phyloP scores from a whole-genome alignment of 2,329 filamentous ascomycete species.

The Paramyrothecium sp. region DNA sequence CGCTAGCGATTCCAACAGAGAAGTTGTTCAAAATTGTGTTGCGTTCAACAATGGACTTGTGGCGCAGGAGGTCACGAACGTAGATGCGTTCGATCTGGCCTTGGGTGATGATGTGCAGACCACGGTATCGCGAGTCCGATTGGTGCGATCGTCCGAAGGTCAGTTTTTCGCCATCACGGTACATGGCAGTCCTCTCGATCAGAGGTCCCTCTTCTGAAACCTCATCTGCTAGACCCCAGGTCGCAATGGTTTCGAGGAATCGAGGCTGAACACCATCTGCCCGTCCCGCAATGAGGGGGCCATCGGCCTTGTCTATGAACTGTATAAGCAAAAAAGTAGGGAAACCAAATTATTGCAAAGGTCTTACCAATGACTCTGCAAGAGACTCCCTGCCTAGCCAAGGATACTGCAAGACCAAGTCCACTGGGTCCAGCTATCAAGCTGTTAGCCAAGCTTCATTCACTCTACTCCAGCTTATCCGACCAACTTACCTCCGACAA shows the following conservation, averaged over 20 bases:
- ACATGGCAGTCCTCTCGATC: conserved; percentile 25
- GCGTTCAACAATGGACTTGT: conserved; percentile 28
- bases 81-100: conserved; percentile 29
- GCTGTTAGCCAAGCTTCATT: neutral
- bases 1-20: conserved; percentile 1
- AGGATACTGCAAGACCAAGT: conserved; percentile 24
- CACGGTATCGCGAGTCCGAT: conserved; percentile 28
- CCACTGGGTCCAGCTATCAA: conserved; percentile 27
- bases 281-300: conserved; percentile 22
- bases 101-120: conserved; percentile 1
- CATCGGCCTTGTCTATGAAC: conserved; percentile 23
- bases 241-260: conserved; percentile 7
- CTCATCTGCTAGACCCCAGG: conserved; percentile 20
- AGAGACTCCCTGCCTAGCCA: conserved; percentile 27
- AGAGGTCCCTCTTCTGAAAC: conserved; percentile 29
- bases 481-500: conserved; percentile 24
- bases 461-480: neutral
- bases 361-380: conserved; percentile 30
- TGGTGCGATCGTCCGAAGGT: conserved; percentile 21
- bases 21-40: conserved; percentile 17
- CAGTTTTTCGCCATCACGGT: conserved; percentile 25
- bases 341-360: neutral
- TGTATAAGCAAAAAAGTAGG: neutral
- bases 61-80: conserved; percentile 30
- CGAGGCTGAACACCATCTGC: conserved; percentile 21